phyloP scores from a whole-genome alignment of 306 rosid species.

The Clitoria ternatea region DNA sequence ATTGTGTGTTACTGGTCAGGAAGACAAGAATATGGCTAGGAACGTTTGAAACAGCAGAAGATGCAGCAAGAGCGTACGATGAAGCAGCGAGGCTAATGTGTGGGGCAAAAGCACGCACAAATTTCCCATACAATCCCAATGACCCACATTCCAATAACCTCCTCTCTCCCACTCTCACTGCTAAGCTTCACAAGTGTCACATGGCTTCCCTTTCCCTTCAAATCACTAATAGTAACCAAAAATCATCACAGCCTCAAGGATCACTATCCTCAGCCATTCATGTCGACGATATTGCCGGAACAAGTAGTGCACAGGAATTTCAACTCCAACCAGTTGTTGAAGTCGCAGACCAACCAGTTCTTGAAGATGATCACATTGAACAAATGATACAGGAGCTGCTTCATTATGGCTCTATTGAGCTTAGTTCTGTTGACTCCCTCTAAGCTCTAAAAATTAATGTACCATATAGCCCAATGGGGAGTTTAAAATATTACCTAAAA shows the following conservation, averaged over 20 bases:
- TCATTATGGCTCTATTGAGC: conserved; percentile 59
- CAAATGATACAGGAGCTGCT: conserved; percentile 73
- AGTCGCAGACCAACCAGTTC: conserved; percentile 29
- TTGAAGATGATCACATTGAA: conserved; percentile 65
- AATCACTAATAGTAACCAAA: conserved; percentile 19
- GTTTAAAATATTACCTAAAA: no score
- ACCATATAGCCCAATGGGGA: conserved; percentile 20
- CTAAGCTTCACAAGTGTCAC: conserved; percentile 65
- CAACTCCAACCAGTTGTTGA: no score
- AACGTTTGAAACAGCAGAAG: conserved; percentile 70
- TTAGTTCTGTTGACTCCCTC: conserved; percentile 36
- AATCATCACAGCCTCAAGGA: conserved; percentile 7
- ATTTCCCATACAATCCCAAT: conserved; percentile 50
- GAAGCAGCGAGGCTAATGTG: conserved; percentile 73
- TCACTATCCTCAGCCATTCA: neutral
- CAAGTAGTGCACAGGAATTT: no score
- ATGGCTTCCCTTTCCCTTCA: conserved; percentile 49
- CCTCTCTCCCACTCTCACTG: conserved; percentile 49
- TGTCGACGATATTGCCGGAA: conserved; percentile 17
- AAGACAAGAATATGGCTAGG: conserved; percentile 76
- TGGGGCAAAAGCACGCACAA: conserved; percentile 61
- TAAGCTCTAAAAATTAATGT: neutral
- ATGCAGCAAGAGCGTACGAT: conserved; percentile 72
- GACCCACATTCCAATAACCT: conserved; percentile 41
- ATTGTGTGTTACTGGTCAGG: no score